Percentiles rank a stretch among this genome's conserved stretches.
Evolutionary conservation across 208 protist genomes (phyloP).

Genomic region (Leptomonas pyrrhocoris): DNA sequence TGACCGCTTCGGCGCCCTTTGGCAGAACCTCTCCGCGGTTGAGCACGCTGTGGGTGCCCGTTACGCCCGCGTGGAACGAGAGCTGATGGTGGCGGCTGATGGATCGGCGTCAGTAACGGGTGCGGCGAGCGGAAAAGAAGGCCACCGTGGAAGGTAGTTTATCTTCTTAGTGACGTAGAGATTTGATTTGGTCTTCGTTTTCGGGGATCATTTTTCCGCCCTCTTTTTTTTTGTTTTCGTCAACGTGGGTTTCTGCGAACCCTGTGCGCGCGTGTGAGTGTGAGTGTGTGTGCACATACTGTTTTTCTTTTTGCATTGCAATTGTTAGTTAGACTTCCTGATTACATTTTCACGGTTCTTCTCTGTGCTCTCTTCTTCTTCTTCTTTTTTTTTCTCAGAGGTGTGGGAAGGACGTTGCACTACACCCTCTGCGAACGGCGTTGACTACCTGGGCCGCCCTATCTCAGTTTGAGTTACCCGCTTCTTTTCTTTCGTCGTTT

Average conservation of each 20-base stretch:
- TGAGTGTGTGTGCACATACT: too few species aligned
- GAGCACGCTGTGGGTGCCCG: conserved; percentile 11
- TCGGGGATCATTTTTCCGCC: not conserved
- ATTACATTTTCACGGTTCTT: not conserved
- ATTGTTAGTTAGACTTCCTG: too few species aligned
- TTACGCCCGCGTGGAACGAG: conserved; percentile 22
- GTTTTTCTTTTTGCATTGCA: conserved; percentile 8
- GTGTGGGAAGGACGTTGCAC: too few species aligned
- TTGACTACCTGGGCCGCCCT: not conserved
- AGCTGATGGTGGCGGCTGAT: conserved; percentile 11
- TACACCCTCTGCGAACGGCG: too few species aligned
- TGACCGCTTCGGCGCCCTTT: not conserved
- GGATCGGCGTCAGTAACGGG: not conserved
- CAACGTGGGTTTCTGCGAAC: too few species aligned
- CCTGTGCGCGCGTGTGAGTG: too few species aligned
- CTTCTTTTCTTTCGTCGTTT: too few species aligned
- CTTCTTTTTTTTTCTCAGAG: conserved; percentile 8
- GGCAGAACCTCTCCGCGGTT: conserved; percentile 1
- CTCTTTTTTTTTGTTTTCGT: not conserved
- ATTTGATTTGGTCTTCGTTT: not conserved
- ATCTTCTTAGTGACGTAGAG: too few species aligned
- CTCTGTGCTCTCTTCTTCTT: not conserved
- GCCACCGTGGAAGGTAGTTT: too few species aligned
- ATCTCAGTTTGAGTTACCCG: too few species aligned
- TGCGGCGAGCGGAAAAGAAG: not conserved